A percentile compares a stretch with the other conserved stretches of the same genome.
Conservation (phyloP, 257 asterid species). For the Przewalskia tangutica region DNA sequence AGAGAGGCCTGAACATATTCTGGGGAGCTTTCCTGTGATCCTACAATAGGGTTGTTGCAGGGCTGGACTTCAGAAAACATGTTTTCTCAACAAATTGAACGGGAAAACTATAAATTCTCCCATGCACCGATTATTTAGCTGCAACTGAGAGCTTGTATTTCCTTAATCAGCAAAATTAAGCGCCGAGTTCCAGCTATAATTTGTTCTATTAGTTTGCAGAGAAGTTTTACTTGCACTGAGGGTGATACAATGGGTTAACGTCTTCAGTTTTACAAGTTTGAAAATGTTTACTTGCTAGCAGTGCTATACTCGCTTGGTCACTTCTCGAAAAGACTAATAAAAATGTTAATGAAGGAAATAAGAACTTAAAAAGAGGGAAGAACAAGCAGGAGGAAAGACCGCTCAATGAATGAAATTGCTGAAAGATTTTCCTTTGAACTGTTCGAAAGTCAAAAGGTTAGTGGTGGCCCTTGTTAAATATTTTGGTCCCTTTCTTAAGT, state of each 20-base stretch:
- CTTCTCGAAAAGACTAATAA: background rate
- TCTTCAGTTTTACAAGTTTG: background rate
- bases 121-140: background rate
- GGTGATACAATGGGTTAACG: background rate
- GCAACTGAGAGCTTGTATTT: background rate
- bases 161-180: background rate
- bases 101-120: background rate
- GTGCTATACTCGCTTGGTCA: background rate
- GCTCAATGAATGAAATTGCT: no score
- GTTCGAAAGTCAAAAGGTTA: background rate
- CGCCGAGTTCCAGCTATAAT: background rate
- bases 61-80: slow-evolving; percentile 2
- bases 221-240: background rate
- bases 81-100: background rate
- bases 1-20: slow-evolving; percentile 91
- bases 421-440: no score
- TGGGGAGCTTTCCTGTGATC: slow-evolving; percentile 69
- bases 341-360: background rate
- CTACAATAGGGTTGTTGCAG: slow-evolving; percentile 27
- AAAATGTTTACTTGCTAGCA: background rate
- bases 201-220: background rate
- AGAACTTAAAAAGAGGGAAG: background rate
- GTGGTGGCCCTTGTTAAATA: background rate
- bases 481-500: background rate
- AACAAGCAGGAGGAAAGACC: background rate